Conservation (phyloP, 306 rosid species). For the Mimosa bimucronata region DNA sequence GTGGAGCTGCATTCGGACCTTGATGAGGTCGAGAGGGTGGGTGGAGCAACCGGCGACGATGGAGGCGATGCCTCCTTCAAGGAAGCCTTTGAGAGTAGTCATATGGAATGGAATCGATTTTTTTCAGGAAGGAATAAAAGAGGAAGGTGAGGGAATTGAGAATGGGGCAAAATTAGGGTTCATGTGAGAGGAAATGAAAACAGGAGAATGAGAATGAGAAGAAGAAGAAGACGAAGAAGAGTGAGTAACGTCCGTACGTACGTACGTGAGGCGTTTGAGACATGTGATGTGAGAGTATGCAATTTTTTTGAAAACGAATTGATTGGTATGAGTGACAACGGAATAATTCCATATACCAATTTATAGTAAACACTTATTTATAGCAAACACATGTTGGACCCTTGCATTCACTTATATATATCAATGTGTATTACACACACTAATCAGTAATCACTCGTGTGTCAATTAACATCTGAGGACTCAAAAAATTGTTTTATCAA, state of each 20-base stretch:
- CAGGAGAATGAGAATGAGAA: conserved; percentile 61
- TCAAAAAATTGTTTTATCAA: no score
- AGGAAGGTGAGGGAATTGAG: no score
- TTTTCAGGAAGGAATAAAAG: neutral
- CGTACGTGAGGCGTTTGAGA: conserved; percentile 53
- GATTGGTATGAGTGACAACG: neutral
- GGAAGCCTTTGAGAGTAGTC: conserved; percentile 74
- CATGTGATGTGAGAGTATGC: conserved; percentile 34
- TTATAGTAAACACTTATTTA: neutral
- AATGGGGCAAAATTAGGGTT: conserved; percentile 54
- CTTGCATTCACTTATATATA: neutral
- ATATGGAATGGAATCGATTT: conserved; percentile 39
- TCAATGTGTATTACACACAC: no score
- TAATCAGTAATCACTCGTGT: no score
- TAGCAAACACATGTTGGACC: neutral
- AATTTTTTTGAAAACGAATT: neutral
- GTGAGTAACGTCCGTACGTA: conserved; percentile 54
- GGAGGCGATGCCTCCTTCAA: conserved; percentile 86
- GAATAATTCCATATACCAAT: neutral
- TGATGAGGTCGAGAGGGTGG: conserved; percentile 78
- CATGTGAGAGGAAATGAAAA: conserved; percentile 52
- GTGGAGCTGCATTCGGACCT: conserved; percentile 87
- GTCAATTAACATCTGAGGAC: no score
- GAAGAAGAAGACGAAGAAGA: conserved; percentile 39
- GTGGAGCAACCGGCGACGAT: conserved; percentile 69